Evolutionary conservation across 1,284 basidiomycete species (phyloP), one percentile per base, ranked within the genome.

Genomic region (Pseudozyma thailandica): DNA sequence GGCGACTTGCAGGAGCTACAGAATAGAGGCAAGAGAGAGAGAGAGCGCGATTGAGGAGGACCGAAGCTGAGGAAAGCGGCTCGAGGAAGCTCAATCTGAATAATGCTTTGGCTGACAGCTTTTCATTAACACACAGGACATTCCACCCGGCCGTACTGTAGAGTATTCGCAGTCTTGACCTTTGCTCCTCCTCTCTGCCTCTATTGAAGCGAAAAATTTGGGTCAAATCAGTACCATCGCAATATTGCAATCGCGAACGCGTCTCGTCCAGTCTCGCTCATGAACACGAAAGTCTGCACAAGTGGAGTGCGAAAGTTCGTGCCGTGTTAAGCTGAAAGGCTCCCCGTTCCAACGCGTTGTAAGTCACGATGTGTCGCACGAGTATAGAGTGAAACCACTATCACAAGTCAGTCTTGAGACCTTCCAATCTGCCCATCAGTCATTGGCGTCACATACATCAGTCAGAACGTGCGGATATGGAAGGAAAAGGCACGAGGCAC

Each of bases 121-220:
- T 49, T 52, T 31, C 51, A 25, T 6, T n/a, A 20, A 21, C 26
- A 42, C 42, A 44, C 9, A 27, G 45, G 46, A 52, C 45, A 52
- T 59, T 59, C 50, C 38, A 52, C 31, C 57, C 57, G 57, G 57
- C 57, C 57, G 57, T 38, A 35, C 18, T 23, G 8, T 15, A n/a
- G 23, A 26, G 45, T 31, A 23, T 20, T 35, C 23, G 12, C 20
- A 15, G 13, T 23, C 20, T 23, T 41, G 12, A 6, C 23, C 7
- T 4, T 13, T 41, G 8, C 39, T 33, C 12, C 31, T 33, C 12
- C 31, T 41, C 20, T 41, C 20, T 35, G 33, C 33, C n/a, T 35
- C 33, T 35, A n/a, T n/a, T 35, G 8, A 35, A n/a, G 33, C 33
- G 33, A 16, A 35, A 35, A 35, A 35, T n/a, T n/a, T n/a, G n/a